These are phyloP conservation scores for Fusarium graminum DNA, from an alignment of 2,329 filamentous ascomycete species.

Conservation along the genomic window DNA sequence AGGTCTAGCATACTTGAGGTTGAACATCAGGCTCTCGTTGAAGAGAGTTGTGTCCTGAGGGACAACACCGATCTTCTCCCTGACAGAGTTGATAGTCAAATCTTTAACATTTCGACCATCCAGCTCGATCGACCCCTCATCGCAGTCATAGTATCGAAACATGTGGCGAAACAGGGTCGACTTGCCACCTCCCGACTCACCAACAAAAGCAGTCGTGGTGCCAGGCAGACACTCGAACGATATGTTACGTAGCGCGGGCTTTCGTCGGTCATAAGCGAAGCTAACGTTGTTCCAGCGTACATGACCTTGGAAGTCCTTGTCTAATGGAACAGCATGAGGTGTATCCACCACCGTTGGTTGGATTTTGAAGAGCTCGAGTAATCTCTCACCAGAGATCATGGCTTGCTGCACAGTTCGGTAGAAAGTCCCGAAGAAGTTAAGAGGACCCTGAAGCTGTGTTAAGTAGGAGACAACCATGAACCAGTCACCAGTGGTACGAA, in stretches of 20 bases:
- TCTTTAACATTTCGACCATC: conserved; percentile 88
- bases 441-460: conserved; percentile 81
- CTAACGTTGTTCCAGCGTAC: conserved; percentile 90
- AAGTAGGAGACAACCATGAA: conserved; percentile 81
- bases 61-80: conserved; percentile 92
- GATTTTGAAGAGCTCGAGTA: conserved; percentile 96
- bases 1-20: conserved; percentile 89
- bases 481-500: conserved; percentile 77
- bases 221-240: conserved; percentile 89
- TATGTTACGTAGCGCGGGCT: conserved; percentile 85
- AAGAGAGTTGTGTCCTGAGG: conserved; percentile 97
- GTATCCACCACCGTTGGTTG: conserved; percentile 89
- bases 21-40: conserved; percentile 96
- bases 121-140: conserved; percentile 82
- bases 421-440: conserved; percentile 94
- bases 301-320: conserved; percentile 77
- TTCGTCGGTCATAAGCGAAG: conserved; percentile 90
- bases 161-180: conserved; percentile 96
- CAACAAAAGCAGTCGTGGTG: conserved; percentile 94
- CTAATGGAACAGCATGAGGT: conserved; percentile 71
- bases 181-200: conserved; percentile 96
- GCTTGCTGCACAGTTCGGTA: conserved; percentile 96
- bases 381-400: conserved; percentile 96
- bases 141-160: conserved; percentile 94
- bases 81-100: conserved; percentile 92